A percentile compares a stretch with the other conserved stretches of the same genome.
These are phyloP conservation scores for Dryadomyces quercus-mongolicae DNA, from an alignment of 2,329 filamentous ascomycete genomes.

Conservation along the genomic window DNA sequence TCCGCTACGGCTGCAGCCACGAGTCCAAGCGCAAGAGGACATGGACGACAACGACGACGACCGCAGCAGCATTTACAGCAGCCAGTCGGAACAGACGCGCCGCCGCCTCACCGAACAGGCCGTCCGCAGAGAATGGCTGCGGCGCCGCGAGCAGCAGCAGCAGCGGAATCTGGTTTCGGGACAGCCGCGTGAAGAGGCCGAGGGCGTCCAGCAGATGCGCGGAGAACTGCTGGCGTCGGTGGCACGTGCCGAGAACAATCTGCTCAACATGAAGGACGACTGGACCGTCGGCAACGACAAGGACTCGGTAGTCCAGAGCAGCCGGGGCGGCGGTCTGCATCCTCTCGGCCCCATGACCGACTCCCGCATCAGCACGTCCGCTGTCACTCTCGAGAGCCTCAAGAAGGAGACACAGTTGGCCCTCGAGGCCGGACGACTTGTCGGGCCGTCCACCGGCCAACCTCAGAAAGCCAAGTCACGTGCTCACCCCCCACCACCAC, in stretches of 20 bases:
- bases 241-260: constrained; percentile 9
- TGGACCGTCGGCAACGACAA: background rate
- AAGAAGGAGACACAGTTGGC: background rate
- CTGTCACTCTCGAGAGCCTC: background rate
- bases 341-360: background rate
- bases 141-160: background rate
- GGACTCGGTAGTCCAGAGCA: background rate
- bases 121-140: background rate
- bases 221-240: constrained; percentile 6
- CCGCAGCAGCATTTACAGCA: too few relatives aligned
- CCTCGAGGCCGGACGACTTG: background rate
- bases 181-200: constrained; percentile 4
- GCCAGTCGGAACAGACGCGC: background rate
- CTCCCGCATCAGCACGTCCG: background rate
- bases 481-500: background rate
- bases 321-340: background rate
- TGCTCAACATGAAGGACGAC: constrained; percentile 1
- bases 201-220: constrained; percentile 8
- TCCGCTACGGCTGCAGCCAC: background rate
- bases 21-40: background rate
- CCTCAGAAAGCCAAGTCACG: background rate
- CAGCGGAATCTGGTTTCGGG: background rate
- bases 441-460: background rate
- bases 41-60: too few relatives aligned
- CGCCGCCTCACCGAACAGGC: background rate